phyloP scores from a whole-genome alignment of 2,329 filamentous ascomycete species.

The Penicillium polonicum region DNA sequence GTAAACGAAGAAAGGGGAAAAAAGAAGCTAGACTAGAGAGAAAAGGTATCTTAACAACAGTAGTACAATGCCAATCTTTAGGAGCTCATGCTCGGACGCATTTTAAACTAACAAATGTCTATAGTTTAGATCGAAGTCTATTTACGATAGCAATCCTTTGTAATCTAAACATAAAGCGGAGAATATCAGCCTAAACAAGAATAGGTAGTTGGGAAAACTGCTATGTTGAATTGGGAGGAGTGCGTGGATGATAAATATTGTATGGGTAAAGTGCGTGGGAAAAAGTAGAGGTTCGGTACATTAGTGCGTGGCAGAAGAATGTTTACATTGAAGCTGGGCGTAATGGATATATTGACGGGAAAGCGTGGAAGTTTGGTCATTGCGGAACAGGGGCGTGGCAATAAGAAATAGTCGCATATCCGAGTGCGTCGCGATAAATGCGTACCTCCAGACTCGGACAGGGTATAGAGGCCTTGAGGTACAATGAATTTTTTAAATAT shows the following conservation, averaged over 20 bases:
- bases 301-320: not conserved
- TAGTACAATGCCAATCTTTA: not conserved
- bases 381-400: not conserved
- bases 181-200: not conserved
- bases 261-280: not conserved
- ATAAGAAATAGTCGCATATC: rapidly evolving
- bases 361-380: not conserved
- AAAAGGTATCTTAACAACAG: not conserved
- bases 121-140: not conserved
- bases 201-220: not conserved
- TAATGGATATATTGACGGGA: not conserved
- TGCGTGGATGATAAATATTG: not conserved
- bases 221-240: not conserved
- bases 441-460: not conserved
- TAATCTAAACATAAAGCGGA: not conserved
- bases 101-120: not conserved
- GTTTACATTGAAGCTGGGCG: not conserved
- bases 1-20: not conserved
- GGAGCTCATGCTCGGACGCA: too few species aligned
- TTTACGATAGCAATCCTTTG: not conserved
- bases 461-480: not conserved
- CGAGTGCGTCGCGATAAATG: not conserved
- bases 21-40: not conserved
- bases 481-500: not conserved
- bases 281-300: too few species aligned